These are phyloP conservation scores for Cryptococcus amylolentus DNA, from an alignment of 1,284 basidiomycete species.

Conservation along the genomic window DNA sequence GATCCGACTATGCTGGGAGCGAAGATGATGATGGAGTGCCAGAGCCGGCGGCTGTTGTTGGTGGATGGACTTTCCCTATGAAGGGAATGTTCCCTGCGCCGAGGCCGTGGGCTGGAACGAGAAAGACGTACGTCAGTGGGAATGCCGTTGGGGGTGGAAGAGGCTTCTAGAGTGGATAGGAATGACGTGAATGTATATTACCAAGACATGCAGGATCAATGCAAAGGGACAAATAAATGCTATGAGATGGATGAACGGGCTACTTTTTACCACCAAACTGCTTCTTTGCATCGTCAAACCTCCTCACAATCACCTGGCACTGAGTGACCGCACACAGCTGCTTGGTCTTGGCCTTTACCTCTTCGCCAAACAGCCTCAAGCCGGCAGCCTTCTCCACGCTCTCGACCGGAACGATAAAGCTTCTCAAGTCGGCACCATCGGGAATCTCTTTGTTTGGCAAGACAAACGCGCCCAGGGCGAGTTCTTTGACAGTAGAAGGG, in stretches of 20 bases:
- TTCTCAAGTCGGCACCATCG: constrained; percentile 72
- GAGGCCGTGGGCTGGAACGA: constrained; percentile 36
- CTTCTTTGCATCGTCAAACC: constrained; percentile 85
- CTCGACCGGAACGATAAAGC: constrained; percentile 75
- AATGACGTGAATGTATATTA: neutral
- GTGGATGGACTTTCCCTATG: constrained; percentile 48
- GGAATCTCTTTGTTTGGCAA: constrained; percentile 86
- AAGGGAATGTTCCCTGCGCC: constrained; percentile 50
- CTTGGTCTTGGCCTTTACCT: constrained; percentile 72
- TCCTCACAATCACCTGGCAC: constrained; percentile 76
- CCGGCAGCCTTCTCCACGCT: constrained; percentile 89
- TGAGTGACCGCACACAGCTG: constrained; percentile 82
- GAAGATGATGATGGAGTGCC: constrained; percentile 20
- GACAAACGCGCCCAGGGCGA: constrained; percentile 88
- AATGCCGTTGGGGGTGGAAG: constrained; percentile 38
- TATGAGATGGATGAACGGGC: neutral
- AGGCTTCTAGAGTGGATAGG: constrained; percentile 22
- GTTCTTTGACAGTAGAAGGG: constrained; percentile 56
- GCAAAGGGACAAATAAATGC: neutral
- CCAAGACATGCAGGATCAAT: neutral
- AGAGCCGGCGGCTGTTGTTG: constrained; percentile 45
- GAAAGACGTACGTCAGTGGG: constrained; percentile 46
- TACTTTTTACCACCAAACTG: constrained; percentile 19
- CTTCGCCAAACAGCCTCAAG: constrained; percentile 79
- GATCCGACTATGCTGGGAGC: neutral